A percentile compares a stretch with the other conserved stretches of the same genome.
phyloP scores from a whole-genome alignment of 179 eudicot species.

The Corrigiola litoralis region DNA sequence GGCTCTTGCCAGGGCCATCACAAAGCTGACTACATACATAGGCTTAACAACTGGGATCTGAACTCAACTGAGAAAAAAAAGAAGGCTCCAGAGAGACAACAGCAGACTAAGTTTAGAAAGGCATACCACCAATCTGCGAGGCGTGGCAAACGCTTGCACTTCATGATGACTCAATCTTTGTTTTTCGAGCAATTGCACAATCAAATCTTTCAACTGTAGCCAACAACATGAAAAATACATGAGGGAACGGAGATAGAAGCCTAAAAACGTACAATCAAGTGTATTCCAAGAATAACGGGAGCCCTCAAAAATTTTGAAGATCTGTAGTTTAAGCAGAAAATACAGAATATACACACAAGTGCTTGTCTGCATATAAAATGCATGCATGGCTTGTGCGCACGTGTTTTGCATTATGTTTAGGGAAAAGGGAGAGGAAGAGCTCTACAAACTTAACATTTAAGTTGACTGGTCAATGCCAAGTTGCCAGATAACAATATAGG shows the following conservation, averaged over 20 bases:
- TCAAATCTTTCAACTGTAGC: slow-evolving; percentile 67
- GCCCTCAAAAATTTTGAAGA: too few relatives aligned
- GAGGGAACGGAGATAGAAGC: not conserved
- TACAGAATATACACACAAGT: not conserved
- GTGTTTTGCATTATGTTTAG: not conserved
- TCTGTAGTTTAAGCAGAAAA: too few relatives aligned
- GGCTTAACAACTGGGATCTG: not conserved
- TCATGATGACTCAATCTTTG: slow-evolving; percentile 73
- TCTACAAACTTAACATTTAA: not conserved
- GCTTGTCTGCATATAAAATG: not conserved
- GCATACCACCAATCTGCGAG: slow-evolving; percentile 91
- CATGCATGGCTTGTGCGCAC: not conserved
- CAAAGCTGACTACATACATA: not conserved
- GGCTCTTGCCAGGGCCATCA: too few relatives aligned
- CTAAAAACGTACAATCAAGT: not conserved
- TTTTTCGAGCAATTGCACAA: slow-evolving; percentile 63
- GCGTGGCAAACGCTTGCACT: slow-evolving; percentile 78
- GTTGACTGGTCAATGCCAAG: not conserved
- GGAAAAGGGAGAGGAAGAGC: not conserved
- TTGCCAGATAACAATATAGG: not conserved
- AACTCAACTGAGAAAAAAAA: slow-evolving; percentile 13
- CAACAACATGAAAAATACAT: slow-evolving; percentile 6
- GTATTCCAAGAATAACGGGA: too few relatives aligned
- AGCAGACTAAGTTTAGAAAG: not conserved
- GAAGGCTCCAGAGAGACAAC: not conserved